Evolutionary conservation across 495 filamentous ascomycete genomes (phyloP).

Genomic region (Aspergillus funiculosus): DNA sequence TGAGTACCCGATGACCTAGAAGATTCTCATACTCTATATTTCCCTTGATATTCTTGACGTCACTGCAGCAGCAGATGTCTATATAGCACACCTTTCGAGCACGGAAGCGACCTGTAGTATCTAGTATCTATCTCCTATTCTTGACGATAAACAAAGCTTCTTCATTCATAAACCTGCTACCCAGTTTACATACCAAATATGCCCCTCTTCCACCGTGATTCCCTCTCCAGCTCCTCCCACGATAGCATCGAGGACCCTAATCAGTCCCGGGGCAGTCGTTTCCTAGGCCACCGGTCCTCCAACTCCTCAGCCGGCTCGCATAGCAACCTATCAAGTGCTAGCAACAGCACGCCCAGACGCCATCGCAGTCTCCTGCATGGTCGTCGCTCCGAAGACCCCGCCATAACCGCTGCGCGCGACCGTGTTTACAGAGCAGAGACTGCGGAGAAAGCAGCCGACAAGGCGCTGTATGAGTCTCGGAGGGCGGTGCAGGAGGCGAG

Average conservation of each 20-base stretch:
- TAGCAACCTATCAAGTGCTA: conserved; percentile 23
- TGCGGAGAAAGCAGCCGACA: conserved; percentile 57
- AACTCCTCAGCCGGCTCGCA: conserved; percentile 9
- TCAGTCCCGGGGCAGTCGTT: conserved; percentile 1
- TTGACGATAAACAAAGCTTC: background rate
- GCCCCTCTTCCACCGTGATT: conserved; percentile 29
- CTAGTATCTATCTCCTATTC: background rate
- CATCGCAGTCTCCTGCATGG: conserved; percentile 26
- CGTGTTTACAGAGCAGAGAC: conserved; percentile 39
- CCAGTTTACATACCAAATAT: conserved; percentile 15
- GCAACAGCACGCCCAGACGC: conserved; percentile 27
- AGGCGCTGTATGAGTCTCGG: conserved; percentile 51
- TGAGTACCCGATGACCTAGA: too few species aligned
- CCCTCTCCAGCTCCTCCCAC: conserved; percentile 17
- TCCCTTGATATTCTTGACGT: too few species aligned
- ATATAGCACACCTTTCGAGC: too few species aligned
- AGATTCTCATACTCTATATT: too few species aligned
- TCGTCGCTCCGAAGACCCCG: conserved; percentile 46
- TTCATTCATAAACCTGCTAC: background rate
- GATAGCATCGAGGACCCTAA: conserved; percentile 17
- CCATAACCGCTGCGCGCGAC: conserved; percentile 52
- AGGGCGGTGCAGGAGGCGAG: conserved; percentile 54
- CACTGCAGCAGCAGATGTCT: background rate
- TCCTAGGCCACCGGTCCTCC: conserved; percentile 16
- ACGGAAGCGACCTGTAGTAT: background rate